phyloP scores from a whole-genome alignment of 140 eudicot species.

The Bidens hawaiensis region DNA sequence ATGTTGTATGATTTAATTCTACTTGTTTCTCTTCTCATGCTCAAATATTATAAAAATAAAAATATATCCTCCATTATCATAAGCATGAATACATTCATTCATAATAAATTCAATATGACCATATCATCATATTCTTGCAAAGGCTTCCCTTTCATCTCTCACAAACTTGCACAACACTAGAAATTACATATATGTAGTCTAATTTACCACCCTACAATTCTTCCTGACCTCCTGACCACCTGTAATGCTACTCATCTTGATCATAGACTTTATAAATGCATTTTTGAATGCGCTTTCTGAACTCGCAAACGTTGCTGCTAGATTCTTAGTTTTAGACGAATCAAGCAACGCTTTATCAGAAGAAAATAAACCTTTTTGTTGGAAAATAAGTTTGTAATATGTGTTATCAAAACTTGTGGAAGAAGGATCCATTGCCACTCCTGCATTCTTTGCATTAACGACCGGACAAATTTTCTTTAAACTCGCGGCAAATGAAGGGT shows the following conservation, averaged over 20 bases:
- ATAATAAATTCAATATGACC: slow-evolving; percentile 12
- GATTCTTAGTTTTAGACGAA: too few species aligned
- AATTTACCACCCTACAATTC: slow-evolving; percentile 65
- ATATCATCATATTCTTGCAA: slow-evolving; percentile 9
- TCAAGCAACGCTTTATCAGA: too few species aligned
- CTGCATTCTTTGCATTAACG: too few species aligned
- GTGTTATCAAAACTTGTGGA: too few species aligned
- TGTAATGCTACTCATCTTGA: slow-evolving; percentile 70
- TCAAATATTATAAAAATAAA: not conserved
- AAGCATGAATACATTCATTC: slow-evolving; percentile 4
- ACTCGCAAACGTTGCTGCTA: too few species aligned
- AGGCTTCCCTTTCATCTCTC: slow-evolving; percentile 13
- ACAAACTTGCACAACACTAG: slow-evolving; percentile 8
- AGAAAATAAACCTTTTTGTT: too few species aligned
- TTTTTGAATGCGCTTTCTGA: too few species aligned
- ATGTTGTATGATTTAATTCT: not conserved
- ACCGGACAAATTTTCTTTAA: slow-evolving; percentile 47
- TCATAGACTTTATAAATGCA: too few species aligned
- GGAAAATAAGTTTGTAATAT: too few species aligned
- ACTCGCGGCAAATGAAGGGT: slow-evolving; percentile 49
- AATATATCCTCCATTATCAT: not conserved
- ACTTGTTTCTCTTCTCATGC: not conserved
- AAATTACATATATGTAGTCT: slow-evolving; percentile 8
- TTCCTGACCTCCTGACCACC: slow-evolving; percentile 80
- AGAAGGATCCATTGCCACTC: too few species aligned